Conservation (phyloP, 768 basidiomycete species). For the Pisolithus microcarpus region DNA sequence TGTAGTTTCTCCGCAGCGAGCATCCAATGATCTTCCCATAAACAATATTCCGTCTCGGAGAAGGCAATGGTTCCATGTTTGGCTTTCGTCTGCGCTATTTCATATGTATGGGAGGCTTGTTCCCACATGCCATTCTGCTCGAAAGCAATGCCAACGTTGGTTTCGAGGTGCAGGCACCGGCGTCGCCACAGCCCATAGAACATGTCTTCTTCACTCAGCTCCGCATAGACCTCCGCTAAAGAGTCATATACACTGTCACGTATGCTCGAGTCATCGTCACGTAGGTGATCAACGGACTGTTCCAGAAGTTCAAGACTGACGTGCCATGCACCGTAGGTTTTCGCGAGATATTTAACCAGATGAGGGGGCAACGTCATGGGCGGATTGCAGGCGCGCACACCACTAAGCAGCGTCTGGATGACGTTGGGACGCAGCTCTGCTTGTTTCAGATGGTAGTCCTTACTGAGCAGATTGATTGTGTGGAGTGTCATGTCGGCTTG, state of each 20-base stretch:
- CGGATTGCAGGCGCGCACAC: conserved; percentile 78
- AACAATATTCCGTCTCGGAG: conserved; percentile 89
- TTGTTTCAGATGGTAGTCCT: conserved; percentile 89
- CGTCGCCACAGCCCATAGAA: conserved; percentile 96
- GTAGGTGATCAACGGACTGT: conserved; percentile 66
- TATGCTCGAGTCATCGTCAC: conserved; percentile 72
- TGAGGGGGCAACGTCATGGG: conserved; percentile 88
- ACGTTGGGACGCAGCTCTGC: conserved; percentile 86
- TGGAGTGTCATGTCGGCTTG: conserved; percentile 85
- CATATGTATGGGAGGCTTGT: conserved; percentile 82
- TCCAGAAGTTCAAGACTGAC: conserved; percentile 80
- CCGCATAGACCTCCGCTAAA: conserved; percentile 90
- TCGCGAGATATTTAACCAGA: conserved; percentile 91
- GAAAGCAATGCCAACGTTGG: conserved; percentile 78
- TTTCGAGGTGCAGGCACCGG: conserved; percentile 82
- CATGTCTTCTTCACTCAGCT: conserved; percentile 92
- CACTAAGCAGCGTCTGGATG: conserved; percentile 82
- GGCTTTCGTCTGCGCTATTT: conserved; percentile 81
- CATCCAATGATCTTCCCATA: conserved; percentile 99
- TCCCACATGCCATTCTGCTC: conserved; percentile 99
- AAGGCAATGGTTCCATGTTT: conserved; percentile 78
- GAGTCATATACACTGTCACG: conserved; percentile 86
- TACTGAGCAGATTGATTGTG: conserved; percentile 83
- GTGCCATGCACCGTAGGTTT: conserved; percentile 96
- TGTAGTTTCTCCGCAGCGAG: conserved; percentile 92